Conservation (phyloP, 2,329 filamentous ascomycete genomes). For the Fusarium torreyae region DNA sequence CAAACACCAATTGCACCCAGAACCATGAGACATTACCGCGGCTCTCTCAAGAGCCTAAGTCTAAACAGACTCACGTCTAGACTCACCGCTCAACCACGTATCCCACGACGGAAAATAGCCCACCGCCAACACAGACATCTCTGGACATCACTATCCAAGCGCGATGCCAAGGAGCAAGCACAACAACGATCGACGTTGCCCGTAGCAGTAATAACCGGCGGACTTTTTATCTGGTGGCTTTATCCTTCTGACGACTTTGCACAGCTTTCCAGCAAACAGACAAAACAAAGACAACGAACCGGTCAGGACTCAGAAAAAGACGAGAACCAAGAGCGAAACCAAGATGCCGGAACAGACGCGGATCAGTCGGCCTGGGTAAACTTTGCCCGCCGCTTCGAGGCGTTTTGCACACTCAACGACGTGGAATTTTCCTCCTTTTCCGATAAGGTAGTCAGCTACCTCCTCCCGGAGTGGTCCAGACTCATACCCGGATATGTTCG, state of each 20-base stretch:
- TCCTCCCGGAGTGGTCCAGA: conserved; percentile 88
- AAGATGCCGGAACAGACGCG: conserved; percentile 35
- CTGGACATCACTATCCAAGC: conserved; percentile 37
- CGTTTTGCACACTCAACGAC: conserved; percentile 69
- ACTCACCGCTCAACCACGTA: conserved; percentile 31
- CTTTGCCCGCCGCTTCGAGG: conserved; percentile 64
- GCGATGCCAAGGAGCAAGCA: conserved; percentile 41
- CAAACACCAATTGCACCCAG: conserved; percentile 23
- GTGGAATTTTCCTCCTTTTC: conserved; percentile 69
- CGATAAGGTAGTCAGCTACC: conserved; percentile 75
- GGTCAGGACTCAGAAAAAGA: conserved; percentile 16
- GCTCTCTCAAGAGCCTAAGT: conserved; percentile 45
- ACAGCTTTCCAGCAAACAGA: conserved; percentile 50
- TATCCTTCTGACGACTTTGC: conserved; percentile 62
- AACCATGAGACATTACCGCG: conserved; percentile 46
- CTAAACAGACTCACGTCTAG: conserved; percentile 39
- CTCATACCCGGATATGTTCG: conserved; percentile 81
- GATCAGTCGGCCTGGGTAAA: conserved; percentile 63
- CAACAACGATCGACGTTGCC: conserved; percentile 50
- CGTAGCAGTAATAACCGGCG: conserved; percentile 54
- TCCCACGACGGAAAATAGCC: conserved; percentile 36
- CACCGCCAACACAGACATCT: conserved; percentile 38
- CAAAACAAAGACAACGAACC: conserved; percentile 15
- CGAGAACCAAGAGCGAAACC: conserved; percentile 37
- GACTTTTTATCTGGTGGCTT: conserved; percentile 61